Evolutionary conservation across 176 grass and related monocot genomes (phyloP).

Genomic region (Carex kokanica): DNA sequence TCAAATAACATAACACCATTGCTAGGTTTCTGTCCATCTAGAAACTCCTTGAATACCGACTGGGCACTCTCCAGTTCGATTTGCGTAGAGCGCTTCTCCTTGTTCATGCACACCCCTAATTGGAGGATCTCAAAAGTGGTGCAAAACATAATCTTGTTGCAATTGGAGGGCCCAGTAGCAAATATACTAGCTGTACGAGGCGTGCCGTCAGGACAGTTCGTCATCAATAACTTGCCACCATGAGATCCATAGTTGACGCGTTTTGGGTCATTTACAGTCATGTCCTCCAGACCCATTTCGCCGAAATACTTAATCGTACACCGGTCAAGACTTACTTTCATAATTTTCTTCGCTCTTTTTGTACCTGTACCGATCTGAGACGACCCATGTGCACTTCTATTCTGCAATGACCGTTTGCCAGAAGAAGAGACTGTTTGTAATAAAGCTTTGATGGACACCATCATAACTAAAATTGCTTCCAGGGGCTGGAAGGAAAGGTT

Average conservation of each 20-base stretch:
- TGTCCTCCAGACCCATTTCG: slow-evolving; percentile 70
- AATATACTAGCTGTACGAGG: slow-evolving; percentile 72
- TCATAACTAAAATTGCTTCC: slow-evolving; percentile 64
- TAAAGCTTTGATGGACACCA: slow-evolving; percentile 68
- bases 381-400: slow-evolving; percentile 33
- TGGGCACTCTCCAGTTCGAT: slow-evolving; percentile 66
- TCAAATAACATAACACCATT: slow-evolving; percentile 54
- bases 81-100: slow-evolving; percentile 83
- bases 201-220: slow-evolving; percentile 46
- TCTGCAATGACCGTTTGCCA: slow-evolving; percentile 50
- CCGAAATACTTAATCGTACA: slow-evolving; percentile 67
- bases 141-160: slow-evolving; percentile 65
- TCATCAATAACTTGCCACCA: slow-evolving; percentile 72
- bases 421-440: slow-evolving; percentile 56
- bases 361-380: slow-evolving; percentile 52
- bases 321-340: slow-evolving; percentile 58
- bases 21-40: slow-evolving; percentile 46
- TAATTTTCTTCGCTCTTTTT: slow-evolving; percentile 35
- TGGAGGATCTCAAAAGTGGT: slow-evolving; percentile 68
- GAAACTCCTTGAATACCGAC: slow-evolving; percentile 59
- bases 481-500: slow-evolving; percentile 60
- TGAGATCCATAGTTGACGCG: slow-evolving; percentile 93
- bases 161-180: slow-evolving; percentile 42
- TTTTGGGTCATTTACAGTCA: slow-evolving; percentile 80
- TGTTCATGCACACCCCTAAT: slow-evolving; percentile 58